Evolutionary conservation across 2,329 filamentous ascomycete genomes (phyloP).

Genomic region (Colletotrichum echinochloae): DNA sequence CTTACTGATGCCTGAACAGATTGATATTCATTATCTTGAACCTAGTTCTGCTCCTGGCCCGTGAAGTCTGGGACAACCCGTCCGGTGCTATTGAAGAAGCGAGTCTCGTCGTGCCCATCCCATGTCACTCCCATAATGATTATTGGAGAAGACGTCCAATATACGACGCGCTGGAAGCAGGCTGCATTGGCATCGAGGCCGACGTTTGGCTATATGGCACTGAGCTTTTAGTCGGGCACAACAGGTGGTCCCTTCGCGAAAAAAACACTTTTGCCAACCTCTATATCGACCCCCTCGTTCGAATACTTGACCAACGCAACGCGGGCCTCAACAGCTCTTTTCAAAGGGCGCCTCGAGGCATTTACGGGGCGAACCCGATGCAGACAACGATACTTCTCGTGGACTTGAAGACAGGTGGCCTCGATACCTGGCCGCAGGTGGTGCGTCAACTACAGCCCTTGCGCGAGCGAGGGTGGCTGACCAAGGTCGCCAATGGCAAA

Average conservation of each 20-base stretch:
- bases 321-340: constrained; percentile 59
- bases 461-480: constrained; percentile 68
- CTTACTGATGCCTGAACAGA: constrained; percentile 15
- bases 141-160: constrained; percentile 75
- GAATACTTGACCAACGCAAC: constrained; percentile 65
- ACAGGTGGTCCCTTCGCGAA: constrained; percentile 63
- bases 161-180: constrained; percentile 69
- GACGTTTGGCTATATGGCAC: constrained; percentile 73
- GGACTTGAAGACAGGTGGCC: constrained; percentile 74
- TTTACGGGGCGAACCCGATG: constrained; percentile 65
- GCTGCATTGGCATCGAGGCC: constrained; percentile 74
- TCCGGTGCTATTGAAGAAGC: constrained; percentile 17
- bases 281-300: constrained; percentile 73
- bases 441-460: constrained; percentile 69
- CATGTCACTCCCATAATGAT: constrained; percentile 77
- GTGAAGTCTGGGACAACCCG: constrained; percentile 27
- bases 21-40: constrained; percentile 36
- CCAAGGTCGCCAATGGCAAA: constrained; percentile 61
- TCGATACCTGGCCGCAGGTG: constrained; percentile 64
- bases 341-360: constrained; percentile 55
- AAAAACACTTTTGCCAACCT: constrained; percentile 69
- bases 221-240: constrained; percentile 73
- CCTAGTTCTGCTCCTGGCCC: constrained; percentile 32
- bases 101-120: constrained; percentile 59
- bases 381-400: constrained; percentile 73